Percentiles rank a stretch among this genome's conserved stretches.
These are phyloP conservation scores for Aspergillus pseudoterreus DNA, from an alignment of 2,329 filamentous ascomycete species.

Conservation along the genomic window DNA sequence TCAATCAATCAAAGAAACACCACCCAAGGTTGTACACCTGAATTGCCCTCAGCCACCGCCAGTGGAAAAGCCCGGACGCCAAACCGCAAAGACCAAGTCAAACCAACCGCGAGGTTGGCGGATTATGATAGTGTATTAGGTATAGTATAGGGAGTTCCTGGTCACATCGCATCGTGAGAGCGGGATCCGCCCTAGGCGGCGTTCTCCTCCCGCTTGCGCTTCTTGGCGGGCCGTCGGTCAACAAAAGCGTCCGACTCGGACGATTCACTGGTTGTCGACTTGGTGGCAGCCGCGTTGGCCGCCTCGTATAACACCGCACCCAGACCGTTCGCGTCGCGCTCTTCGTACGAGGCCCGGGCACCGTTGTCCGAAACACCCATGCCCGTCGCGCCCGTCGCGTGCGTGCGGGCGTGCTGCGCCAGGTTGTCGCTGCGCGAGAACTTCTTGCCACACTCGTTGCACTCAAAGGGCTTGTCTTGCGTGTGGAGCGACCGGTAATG, in stretches of 20 bases:
- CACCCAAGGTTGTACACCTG: conserved; percentile 19
- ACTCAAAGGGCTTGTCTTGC: conserved; percentile 97
- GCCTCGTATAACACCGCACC: conserved; percentile 81
- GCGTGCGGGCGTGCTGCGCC: conserved; percentile 90
- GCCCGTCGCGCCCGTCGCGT: conserved; percentile 83
- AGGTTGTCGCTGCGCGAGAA: conserved; percentile 98
- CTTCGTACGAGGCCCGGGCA: conserved; percentile 42
- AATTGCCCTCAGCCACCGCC: conserved; percentile 17
- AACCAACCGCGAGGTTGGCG: conserved; percentile 18
- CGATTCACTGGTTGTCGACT: conserved; percentile 42
- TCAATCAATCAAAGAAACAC: conserved; percentile 5
- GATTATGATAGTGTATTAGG: conserved; percentile 26
- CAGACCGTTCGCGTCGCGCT: conserved; percentile 61
- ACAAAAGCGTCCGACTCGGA: conserved; percentile 35
- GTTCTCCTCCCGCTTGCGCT: conserved; percentile 68
- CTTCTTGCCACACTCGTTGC: conserved; percentile 97
- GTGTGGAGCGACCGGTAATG: conserved; percentile 98
- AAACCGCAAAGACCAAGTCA: conserved; percentile 27
- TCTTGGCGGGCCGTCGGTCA: conserved; percentile 61
- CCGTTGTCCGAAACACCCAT: conserved; percentile 82
- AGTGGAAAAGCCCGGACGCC: conserved; percentile 34
- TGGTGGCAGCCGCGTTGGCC: conserved; percentile 68
- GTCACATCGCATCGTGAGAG: conserved; percentile 38
- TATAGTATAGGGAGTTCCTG: conserved; percentile 35
- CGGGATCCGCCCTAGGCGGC: conserved; percentile 51